A percentile compares a stretch with the other conserved stretches of the same genome.
Conservation (phyloP, 2,329 filamentous ascomycete species). For the Dryadomyces sulphureus region DNA sequence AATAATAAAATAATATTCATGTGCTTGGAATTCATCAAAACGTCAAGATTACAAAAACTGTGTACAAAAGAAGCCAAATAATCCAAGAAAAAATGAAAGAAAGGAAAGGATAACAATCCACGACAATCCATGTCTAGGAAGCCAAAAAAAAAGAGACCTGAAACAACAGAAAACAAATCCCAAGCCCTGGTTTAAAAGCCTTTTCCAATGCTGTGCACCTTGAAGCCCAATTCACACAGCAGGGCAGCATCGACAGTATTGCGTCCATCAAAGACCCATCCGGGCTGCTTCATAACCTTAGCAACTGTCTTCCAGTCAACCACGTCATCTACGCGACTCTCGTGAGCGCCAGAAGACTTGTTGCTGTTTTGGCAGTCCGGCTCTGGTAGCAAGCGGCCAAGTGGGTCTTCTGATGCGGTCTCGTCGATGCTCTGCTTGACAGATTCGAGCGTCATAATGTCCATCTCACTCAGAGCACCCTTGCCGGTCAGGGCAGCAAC, state of each 20-base stretch:
- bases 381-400: neutral
- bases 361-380: neutral
- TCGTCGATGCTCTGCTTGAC: neutral
- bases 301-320: conserved; percentile 1
- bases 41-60: too few relatives aligned
- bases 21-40: too few relatives aligned
- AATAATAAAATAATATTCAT: too few relatives aligned
- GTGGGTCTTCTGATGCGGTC: neutral
- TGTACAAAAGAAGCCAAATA: too few relatives aligned
- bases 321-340: neutral
- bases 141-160: neutral
- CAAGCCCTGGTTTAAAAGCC: conserved; percentile 5
- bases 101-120: too few relatives aligned
- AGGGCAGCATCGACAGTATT: neutral
- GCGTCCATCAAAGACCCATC: conserved; percentile 5
- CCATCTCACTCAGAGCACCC: neutral
- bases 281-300: neutral
- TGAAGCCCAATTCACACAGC: neutral
- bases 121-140: too few relatives aligned
- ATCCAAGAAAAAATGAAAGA: neutral
- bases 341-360: neutral
- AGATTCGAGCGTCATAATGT: neutral
- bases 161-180: neutral
- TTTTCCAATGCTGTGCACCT: conserved; percentile 4
- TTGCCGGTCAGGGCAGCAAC: neutral